A percentile compares a stretch with the other conserved stretches of the same genome.
Evolutionary conservation across 202 grass and related monocot species (phyloP).

Genomic region (Zizania palustris): DNA sequence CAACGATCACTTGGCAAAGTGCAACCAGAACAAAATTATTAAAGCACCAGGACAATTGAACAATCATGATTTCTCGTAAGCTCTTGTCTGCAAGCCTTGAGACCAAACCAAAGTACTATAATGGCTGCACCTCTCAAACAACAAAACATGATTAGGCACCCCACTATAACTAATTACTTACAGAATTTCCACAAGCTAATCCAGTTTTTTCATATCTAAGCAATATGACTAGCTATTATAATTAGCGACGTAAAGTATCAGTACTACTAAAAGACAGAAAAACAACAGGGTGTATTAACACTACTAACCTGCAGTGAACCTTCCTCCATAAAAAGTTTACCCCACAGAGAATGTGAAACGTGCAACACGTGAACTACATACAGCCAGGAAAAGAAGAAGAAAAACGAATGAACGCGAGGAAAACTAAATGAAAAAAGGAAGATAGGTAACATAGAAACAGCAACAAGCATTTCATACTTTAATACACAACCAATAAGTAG

Average conservation of each 20-base stretch:
- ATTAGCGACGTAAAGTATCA: not conserved
- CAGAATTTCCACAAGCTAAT: not conserved
- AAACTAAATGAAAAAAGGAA: not conserved
- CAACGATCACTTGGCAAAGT: constrained; percentile 34
- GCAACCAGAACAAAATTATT: constrained; percentile 35
- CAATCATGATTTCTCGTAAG: constrained; percentile 27
- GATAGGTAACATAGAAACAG: not conserved
- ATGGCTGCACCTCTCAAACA: not conserved
- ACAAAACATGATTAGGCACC: not conserved
- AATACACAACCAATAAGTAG: constrained; percentile 15
- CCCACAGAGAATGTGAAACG: constrained; percentile 22
- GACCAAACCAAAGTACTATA: constrained; percentile 2
- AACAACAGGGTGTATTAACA: constrained; percentile 6
- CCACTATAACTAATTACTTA: not conserved
- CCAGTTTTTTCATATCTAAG: not conserved
- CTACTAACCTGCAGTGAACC: constrained; percentile 45
- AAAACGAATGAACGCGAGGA: not conserved
- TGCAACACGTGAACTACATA: constrained; percentile 37
- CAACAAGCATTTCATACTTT: constrained; percentile 20
- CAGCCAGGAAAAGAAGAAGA: constrained; percentile 19
- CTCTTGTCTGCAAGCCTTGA: not conserved
- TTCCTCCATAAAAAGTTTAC: constrained; percentile 45
- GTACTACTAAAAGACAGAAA: not conserved
- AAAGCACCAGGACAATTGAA: constrained; percentile 8
- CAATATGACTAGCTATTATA: not conserved